These are phyloP conservation scores for Coprinopsis strossmayeri DNA, from an alignment of 768 basidiomycete genomes.

Conservation along the genomic window DNA sequence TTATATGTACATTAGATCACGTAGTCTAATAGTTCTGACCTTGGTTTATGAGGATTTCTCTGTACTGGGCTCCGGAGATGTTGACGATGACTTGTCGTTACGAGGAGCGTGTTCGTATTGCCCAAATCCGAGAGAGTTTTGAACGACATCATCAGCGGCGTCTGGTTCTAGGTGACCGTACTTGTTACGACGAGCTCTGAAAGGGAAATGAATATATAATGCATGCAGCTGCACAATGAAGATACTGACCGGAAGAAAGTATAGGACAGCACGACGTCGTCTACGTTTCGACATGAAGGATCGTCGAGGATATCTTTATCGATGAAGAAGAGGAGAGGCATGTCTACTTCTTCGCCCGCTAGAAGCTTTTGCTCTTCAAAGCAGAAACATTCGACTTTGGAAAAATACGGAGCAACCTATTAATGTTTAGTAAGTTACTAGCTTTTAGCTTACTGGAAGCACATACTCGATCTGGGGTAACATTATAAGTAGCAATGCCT, in stretches of 20 bases:
- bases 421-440: neutral
- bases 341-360: slow-evolving; percentile 94
- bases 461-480: slow-evolving; percentile 91
- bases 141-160: slow-evolving; percentile 71
- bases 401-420: slow-evolving; percentile 96
- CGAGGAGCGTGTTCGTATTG: slow-evolving; percentile 51
- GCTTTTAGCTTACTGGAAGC: neutral
- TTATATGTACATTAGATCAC: neutral
- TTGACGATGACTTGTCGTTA: slow-evolving; percentile 16
- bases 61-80: too few species aligned
- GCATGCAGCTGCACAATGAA: neutral
- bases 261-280: slow-evolving; percentile 91
- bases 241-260: slow-evolving; percentile 87
- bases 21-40: neutral
- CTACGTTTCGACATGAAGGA: slow-evolving; percentile 76
- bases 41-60: slow-evolving; percentile 2
- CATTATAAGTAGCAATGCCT: slow-evolving; percentile 98
- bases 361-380: slow-evolving; percentile 97
- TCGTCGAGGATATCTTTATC: slow-evolving; percentile 97
- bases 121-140: slow-evolving; percentile 74
- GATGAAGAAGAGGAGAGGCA: slow-evolving; percentile 98
- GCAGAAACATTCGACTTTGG: slow-evolving; percentile 99
- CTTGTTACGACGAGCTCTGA: slow-evolving; percentile 79
- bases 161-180: slow-evolving; percentile 89
- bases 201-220: neutral